Evolutionary conservation across 148 eudicot species (phyloP).

Genomic region (Rhododendron griersonianum): DNA sequence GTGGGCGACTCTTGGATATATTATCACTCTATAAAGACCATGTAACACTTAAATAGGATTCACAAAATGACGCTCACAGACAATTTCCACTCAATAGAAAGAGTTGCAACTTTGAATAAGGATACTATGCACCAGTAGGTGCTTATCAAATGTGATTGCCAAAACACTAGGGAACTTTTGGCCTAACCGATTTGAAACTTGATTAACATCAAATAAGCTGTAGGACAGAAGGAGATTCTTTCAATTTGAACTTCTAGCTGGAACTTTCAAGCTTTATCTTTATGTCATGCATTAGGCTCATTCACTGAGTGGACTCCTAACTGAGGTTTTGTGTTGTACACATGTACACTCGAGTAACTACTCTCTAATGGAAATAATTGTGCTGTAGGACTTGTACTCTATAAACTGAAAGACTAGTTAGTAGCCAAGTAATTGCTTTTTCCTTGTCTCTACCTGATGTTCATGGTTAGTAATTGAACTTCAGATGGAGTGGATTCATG

Average conservation of each 20-base stretch:
- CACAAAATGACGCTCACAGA: background rate
- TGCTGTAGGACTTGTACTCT: background rate
- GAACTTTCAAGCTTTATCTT: background rate
- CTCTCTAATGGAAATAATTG: background rate
- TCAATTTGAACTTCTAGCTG: background rate
- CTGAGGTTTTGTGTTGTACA: background rate
- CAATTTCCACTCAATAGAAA: background rate
- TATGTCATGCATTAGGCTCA: background rate
- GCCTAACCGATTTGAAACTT: background rate
- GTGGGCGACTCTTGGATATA: background rate
- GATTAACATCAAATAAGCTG: background rate
- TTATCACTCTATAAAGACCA: background rate
- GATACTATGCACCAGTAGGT: background rate
- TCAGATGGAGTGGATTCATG: constrained; percentile 96
- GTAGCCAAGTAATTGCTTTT: background rate
- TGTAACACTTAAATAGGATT: background rate
- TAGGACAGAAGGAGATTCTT: background rate
- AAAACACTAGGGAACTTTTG: background rate
- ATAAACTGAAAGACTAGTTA: background rate
- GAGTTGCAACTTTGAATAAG: background rate
- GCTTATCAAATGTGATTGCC: background rate
- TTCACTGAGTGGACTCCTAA: background rate
- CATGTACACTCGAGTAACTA: background rate
- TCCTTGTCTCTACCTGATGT: constrained; percentile 1
- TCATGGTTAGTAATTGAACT: constrained; percentile 2